Percentiles rank a stretch among this genome's conserved stretches.
Conservation (phyloP, 75 land plant species). For the Sequoiadendron giganteum region DNA sequence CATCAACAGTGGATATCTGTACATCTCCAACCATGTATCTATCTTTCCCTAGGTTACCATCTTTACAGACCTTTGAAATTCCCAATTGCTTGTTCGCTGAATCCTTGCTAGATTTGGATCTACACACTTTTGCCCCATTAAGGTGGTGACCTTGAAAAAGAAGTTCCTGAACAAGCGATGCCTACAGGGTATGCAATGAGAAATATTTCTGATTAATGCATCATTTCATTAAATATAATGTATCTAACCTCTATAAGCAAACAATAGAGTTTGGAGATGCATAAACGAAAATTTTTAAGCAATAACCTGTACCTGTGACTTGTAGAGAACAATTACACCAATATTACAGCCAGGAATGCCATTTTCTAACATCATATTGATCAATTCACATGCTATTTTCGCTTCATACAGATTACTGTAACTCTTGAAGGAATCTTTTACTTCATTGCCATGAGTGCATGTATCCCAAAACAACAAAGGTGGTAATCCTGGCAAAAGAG, state of each 20-base stretch:
- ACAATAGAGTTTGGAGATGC: neutral
- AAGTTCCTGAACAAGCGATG: slow-evolving; percentile 18
- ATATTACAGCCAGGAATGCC: slow-evolving; percentile 19
- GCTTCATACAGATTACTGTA: slow-evolving; percentile 29
- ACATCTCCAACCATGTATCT: slow-evolving; percentile 14
- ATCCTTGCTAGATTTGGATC: neutral
- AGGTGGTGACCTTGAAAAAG: slow-evolving; percentile 12
- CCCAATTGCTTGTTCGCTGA: neutral
- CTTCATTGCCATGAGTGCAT: slow-evolving; percentile 23
- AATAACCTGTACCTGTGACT: slow-evolving; percentile 25
- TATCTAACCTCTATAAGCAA: neutral
- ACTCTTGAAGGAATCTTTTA: slow-evolving; percentile 22
- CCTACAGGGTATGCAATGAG: slow-evolving; percentile 13
- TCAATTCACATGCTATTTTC: slow-evolving; percentile 18
- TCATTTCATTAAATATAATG: neutral
- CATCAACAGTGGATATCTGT: slow-evolving; percentile 34
- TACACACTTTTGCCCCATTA: neutral
- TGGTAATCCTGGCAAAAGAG: slow-evolving; percentile 25
- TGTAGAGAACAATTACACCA: slow-evolving; percentile 34
- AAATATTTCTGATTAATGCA: neutral
- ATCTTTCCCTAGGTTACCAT: neutral
- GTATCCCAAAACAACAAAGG: slow-evolving; percentile 37
- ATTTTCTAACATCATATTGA: slow-evolving; percentile 11
- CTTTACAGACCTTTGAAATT: neutral
- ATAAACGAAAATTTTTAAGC: neutral